Evolutionary conservation across 202 grass and related monocot genomes (phyloP).

Genomic region (Digitaria exilis): DNA sequence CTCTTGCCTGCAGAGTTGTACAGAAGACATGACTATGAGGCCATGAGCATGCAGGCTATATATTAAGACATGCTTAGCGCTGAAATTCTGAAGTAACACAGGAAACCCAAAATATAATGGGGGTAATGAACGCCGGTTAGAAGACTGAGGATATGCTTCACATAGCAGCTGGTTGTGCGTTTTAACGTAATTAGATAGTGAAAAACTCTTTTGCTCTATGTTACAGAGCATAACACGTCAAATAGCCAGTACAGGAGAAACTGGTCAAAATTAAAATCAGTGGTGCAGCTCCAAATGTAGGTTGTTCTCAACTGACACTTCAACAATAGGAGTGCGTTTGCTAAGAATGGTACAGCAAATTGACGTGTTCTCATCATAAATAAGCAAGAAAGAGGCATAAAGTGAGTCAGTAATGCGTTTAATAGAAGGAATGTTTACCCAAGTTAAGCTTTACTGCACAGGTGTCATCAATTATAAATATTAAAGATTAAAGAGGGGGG

Average conservation of each 20-base stretch:
- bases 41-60: neutral
- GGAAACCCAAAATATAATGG: neutral
- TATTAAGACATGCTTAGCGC: neutral
- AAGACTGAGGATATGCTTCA: neutral
- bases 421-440: neutral
- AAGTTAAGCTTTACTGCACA: neutral
- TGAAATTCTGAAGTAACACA: neutral
- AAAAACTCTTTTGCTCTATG: neutral
- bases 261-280: neutral
- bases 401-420: neutral
- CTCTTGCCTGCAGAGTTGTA: slow-evolving; percentile 70
- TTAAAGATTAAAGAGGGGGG: neutral
- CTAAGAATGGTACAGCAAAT: neutral
- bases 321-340: neutral
- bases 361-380: slow-evolving; percentile 12
- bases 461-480: neutral
- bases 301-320: slow-evolving; percentile 4
- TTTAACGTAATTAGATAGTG: neutral
- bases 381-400: neutral
- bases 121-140: neutral
- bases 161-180: neutral
- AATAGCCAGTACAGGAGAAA: slow-evolving; percentile 4
- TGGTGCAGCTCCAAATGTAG: neutral
- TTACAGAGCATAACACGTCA: neutral
- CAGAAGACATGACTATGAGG: neutral